phyloP scores from a whole-genome alignment of 306 rosid species.

The Abrus pulchellus region DNA sequence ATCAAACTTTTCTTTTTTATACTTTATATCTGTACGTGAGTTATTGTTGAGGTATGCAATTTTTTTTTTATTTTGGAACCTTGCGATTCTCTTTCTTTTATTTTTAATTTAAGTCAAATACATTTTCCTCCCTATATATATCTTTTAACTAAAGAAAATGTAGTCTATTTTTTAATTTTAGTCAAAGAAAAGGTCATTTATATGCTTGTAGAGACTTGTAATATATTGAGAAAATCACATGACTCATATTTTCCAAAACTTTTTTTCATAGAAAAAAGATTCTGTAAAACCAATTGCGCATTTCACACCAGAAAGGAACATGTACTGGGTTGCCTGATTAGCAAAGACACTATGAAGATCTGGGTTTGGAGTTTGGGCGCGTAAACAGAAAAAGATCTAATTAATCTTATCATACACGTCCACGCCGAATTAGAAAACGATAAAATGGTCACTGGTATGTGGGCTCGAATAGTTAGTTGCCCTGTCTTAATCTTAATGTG shows the following conservation, averaged over 20 bases:
- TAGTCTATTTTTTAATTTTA: background rate
- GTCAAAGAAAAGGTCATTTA: background rate
- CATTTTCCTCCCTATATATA: too few species aligned
- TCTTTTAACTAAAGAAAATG: too few species aligned
- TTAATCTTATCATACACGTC: background rate
- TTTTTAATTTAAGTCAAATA: background rate
- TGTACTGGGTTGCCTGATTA: background rate
- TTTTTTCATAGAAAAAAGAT: background rate
- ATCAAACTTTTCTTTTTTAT: background rate
- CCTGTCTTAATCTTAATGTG: slow-evolving; percentile 25
- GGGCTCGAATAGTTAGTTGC: slow-evolving; percentile 11
- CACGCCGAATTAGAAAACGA: background rate
- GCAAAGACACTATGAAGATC: background rate
- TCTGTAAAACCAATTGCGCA: background rate
- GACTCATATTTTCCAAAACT: background rate
- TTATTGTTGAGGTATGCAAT: background rate
- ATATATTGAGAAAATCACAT: background rate
- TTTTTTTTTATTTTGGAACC: background rate
- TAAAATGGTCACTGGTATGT: background rate
- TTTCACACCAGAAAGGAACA: background rate
- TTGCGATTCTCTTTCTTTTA: background rate
- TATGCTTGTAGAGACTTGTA: background rate
- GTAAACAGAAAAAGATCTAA: background rate
- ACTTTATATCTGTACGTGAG: background rate
- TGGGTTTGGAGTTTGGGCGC: slow-evolving; percentile 3